Conservation (phyloP, 1,284 basidiomycete genomes). For the Austroboletus niveus region DNA sequence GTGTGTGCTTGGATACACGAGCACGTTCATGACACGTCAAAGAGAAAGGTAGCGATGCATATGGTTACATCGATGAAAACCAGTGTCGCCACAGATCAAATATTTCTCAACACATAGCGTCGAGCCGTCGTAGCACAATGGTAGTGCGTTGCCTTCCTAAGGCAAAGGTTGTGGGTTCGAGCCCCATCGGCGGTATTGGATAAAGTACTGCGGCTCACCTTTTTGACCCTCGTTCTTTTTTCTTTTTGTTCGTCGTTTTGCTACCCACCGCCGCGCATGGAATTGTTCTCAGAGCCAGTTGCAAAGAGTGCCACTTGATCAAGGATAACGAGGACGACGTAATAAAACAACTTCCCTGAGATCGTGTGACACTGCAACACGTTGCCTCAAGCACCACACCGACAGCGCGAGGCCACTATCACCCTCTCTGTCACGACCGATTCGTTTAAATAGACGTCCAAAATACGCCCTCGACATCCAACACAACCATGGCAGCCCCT, state of each 20-base stretch:
- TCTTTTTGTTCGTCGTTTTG: background rate
- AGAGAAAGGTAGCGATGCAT: too few species aligned
- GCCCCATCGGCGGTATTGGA: constrained; percentile 39
- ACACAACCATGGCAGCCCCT: constrained; percentile 22
- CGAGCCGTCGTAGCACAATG: constrained; percentile 40
- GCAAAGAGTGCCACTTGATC: background rate
- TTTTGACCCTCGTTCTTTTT: constrained; percentile 4
- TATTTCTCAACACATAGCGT: accelerated
- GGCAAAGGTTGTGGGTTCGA: constrained; percentile 41
- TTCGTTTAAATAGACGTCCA: background rate
- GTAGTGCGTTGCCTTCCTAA: constrained; percentile 41
- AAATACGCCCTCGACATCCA: background rate
- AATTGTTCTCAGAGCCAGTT: too few species aligned
- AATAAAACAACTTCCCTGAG: too few species aligned
- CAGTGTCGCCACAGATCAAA: background rate
- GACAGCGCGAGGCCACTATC: background rate
- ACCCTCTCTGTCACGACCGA: background rate
- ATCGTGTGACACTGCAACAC: background rate
- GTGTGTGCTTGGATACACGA: constrained; percentile 78
- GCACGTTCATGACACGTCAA: constrained; percentile 60
- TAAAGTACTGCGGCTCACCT: constrained; percentile 22
- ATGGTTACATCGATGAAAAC: too few species aligned
- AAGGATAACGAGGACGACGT: too few species aligned
- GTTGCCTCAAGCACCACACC: background rate
- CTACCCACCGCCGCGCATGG: too few species aligned